Evolutionary conservation across 1,139 yeast species (phyloP).

Genomic region (Yamadazyma dendronema): DNA sequence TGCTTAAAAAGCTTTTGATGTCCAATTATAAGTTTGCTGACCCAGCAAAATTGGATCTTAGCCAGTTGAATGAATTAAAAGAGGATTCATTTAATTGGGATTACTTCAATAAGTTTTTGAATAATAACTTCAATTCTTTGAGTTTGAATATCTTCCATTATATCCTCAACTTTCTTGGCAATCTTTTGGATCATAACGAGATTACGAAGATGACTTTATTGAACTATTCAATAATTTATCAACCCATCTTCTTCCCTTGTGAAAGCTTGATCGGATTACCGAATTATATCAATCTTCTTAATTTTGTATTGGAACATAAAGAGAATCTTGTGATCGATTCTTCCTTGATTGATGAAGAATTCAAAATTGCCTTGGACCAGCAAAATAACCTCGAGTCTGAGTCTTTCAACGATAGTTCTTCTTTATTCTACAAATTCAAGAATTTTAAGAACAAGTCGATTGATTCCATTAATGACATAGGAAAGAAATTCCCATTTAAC

Average conservation of each 20-base stretch:
- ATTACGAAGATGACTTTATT: conserved; percentile 18
- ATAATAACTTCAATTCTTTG: conserved; percentile 8
- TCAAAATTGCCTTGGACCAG: conserved; percentile 2
- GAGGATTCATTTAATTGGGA: conserved; percentile 13
- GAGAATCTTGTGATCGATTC: conserved; percentile 6
- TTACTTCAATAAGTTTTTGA: conserved; percentile 13
- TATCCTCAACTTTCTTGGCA: conserved; percentile 10
- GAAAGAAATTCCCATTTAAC: conserved; percentile 7
- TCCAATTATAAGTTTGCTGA: conserved; percentile 14
- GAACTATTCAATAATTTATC: conserved; percentile 19
- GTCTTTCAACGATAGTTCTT: conserved; percentile 1
- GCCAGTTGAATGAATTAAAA: conserved; percentile 4
- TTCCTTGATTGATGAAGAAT: conserved; percentile 7
- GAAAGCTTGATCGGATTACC: conserved; percentile 15
- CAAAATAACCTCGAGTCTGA: background rate
- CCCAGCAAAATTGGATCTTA: conserved; percentile 8
- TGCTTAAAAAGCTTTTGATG: conserved; percentile 18
- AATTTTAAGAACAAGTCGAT: conserved; percentile 17
- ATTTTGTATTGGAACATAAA: conserved; percentile 9
- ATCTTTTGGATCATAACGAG: conserved; percentile 9
- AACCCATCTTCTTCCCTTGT: conserved; percentile 18
- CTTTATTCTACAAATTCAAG: conserved; percentile 14
- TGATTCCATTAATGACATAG: conserved; percentile 15
- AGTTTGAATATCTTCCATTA: conserved; percentile 14
- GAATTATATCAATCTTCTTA: conserved; percentile 14